Evolutionary conservation across 306 rosid genomes (phyloP).

Genomic region (Castanea sativa): DNA sequence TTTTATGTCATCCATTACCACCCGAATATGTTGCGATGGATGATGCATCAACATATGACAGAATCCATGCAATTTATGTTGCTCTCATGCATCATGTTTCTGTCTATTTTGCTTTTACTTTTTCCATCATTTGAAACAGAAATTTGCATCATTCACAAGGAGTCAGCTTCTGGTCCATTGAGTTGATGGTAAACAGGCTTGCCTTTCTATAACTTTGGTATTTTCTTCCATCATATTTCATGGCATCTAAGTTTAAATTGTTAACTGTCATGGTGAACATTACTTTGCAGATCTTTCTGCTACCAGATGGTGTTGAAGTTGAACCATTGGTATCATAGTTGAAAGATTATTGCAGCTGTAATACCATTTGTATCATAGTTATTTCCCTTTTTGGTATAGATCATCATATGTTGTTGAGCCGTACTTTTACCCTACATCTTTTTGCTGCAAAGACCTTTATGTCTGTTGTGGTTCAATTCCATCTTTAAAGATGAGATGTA

Average conservation of each 20-base stretch:
- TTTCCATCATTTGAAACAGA: neutral
- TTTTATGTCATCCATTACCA: neutral
- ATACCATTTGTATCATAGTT: neutral
- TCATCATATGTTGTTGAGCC: neutral
- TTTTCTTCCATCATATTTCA: too few species aligned
- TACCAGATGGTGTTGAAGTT: neutral
- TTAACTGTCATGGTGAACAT: neutral
- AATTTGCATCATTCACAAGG: neutral
- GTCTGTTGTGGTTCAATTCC: slow-evolving; percentile 9
- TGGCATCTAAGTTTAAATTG: neutral
- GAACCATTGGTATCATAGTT: too few species aligned
- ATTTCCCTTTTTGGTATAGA: neutral
- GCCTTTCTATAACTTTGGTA: neutral
- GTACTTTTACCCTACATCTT: neutral
- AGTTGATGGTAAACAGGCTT: neutral
- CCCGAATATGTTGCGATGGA: neutral
- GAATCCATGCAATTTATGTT: neutral
- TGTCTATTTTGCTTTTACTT: neutral
- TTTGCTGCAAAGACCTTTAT: neutral
- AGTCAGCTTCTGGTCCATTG: neutral
- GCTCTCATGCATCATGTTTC: neutral
- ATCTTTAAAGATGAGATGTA: too few species aligned
- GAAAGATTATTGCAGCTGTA: neutral
- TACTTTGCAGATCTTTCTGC: neutral
- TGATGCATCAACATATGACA: neutral